These are phyloP conservation scores for Oryza nivara DNA, from an alignment of 176 grass and related monocot genomes.

Conservation along the genomic window DNA sequence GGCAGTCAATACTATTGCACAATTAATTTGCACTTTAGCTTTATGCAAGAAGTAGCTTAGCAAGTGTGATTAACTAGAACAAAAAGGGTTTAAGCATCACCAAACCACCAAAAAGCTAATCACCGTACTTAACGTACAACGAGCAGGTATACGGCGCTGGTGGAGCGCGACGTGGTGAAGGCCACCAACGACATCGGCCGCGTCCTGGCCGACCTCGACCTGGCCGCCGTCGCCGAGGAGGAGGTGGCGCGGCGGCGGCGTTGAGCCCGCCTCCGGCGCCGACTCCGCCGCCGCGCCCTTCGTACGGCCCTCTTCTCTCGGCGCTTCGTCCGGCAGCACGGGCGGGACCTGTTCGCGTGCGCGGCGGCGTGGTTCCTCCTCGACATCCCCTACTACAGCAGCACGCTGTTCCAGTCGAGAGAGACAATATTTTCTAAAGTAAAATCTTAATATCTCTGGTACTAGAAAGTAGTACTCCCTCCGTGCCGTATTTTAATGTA, in stretches of 20 bases:
- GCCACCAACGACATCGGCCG: constrained; percentile 65
- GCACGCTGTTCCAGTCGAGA: constrained; percentile 51
- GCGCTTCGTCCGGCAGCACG: constrained; percentile 33
- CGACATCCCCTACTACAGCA: constrained; percentile 58
- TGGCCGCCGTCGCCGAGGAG: constrained; percentile 17
- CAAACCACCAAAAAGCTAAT: background rate
- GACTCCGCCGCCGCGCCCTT: background rate
- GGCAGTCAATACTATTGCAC: background rate
- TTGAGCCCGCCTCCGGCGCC: background rate
- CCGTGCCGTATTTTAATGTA: no score
- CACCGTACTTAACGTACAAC: background rate
- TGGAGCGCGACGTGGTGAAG: constrained; percentile 64
- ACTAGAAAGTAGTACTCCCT: no score
- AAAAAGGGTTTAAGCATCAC: background rate
- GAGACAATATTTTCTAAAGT: no score
- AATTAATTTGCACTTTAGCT: background rate
- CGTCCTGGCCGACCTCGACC: constrained; percentile 39
- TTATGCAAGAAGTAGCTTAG: background rate
- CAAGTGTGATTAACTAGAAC: no score
- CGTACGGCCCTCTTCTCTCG: constrained; percentile 41
- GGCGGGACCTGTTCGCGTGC: constrained; percentile 38
- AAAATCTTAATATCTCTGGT: no score
- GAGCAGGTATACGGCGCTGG: constrained; percentile 68
- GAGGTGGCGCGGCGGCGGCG: constrained; percentile 32
- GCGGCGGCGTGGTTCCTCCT: constrained; percentile 50